These are phyloP conservation scores for Aureobasidium melanogenum DNA, from an alignment of 2,329 filamentous ascomycete genomes.

Conservation along the genomic window DNA sequence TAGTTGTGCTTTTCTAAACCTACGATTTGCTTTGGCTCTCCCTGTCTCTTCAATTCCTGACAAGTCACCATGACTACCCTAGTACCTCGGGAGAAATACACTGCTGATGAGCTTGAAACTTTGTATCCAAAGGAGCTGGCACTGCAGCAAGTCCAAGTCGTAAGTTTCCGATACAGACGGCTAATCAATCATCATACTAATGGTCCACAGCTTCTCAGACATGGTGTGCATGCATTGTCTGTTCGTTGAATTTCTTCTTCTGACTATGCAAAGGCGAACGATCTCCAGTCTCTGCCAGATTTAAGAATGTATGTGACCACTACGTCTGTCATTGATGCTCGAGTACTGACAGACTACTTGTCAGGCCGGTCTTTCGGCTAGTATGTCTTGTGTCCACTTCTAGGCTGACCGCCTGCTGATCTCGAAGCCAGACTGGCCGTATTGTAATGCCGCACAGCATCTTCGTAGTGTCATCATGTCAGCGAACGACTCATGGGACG, in stretches of 20 bases:
- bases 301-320: slow-evolving; percentile 59
- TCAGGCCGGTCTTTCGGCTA: slow-evolving; percentile 41
- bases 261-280: slow-evolving; percentile 45
- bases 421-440: slow-evolving; percentile 62
- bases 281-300: slow-evolving; percentile 78
- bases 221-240: slow-evolving; percentile 17
- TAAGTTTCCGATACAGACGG: slow-evolving; percentile 28
- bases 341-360: background rate
- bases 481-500: slow-evolving; percentile 49
- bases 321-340: background rate
- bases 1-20: background rate
- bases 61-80: slow-evolving; percentile 64
- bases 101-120: slow-evolving; percentile 64
- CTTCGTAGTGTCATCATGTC: slow-evolving; percentile 55
- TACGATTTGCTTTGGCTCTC: background rate
- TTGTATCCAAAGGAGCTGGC: slow-evolving; percentile 76
- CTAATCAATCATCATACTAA: background rate
- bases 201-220: slow-evolving; percentile 19
- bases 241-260: background rate
- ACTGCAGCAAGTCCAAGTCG: slow-evolving; percentile 82
- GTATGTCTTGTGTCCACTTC: slow-evolving; percentile 23
- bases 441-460: slow-evolving; percentile 69
- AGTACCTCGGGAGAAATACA: slow-evolving; percentile 65
- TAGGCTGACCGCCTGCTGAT: background rate
- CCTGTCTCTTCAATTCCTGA: background rate